Percentiles rank a stretch among this genome's conserved stretches.
Conservation (phyloP, 1,139 yeast genomes). For the Debaryomyces coudertii region DNA sequence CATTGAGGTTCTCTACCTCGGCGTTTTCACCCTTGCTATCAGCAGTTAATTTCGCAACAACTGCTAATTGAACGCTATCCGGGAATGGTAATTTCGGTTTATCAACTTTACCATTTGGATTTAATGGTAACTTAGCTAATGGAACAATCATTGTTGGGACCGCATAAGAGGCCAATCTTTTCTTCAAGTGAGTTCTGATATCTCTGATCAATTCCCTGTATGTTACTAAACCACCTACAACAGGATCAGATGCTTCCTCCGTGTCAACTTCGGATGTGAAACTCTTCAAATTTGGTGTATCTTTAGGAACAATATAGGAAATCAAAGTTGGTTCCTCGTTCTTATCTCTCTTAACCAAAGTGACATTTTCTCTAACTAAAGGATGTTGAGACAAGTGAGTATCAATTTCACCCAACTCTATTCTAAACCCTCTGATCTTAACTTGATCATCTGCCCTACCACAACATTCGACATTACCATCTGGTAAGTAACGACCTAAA, state of each 20-base stretch:
- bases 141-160: slow-evolving; percentile 93
- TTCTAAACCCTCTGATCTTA: slow-evolving; percentile 96
- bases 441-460: slow-evolving; percentile 99
- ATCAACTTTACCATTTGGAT: slow-evolving; percentile 98
- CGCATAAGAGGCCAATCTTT: slow-evolving; percentile 89
- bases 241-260: slow-evolving; percentile 57
- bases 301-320: slow-evolving; percentile 89
- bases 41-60: slow-evolving; percentile 58
- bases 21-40: slow-evolving; percentile 28
- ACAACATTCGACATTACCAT: slow-evolving; percentile 96
- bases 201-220: slow-evolving; percentile 80
- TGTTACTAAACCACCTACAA: slow-evolving; percentile 76
- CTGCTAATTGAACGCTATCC: slow-evolving; percentile 77
- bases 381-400: slow-evolving; percentile 95
- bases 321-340: slow-evolving; percentile 91
- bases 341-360: slow-evolving; percentile 89
- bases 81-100: slow-evolving; percentile 98
- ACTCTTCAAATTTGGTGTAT: slow-evolving; percentile 54
- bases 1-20: slow-evolving; percentile 56
- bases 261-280: slow-evolving; percentile 50
- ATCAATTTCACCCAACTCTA: slow-evolving; percentile 97
- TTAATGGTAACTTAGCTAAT: slow-evolving; percentile 80
- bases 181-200: slow-evolving; percentile 78
- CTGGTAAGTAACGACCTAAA: slow-evolving; percentile 93
- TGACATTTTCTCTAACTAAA: slow-evolving; percentile 85